phyloP scores from a whole-genome alignment of 306 rosid species.

The Cucurbita argyrosperma region DNA sequence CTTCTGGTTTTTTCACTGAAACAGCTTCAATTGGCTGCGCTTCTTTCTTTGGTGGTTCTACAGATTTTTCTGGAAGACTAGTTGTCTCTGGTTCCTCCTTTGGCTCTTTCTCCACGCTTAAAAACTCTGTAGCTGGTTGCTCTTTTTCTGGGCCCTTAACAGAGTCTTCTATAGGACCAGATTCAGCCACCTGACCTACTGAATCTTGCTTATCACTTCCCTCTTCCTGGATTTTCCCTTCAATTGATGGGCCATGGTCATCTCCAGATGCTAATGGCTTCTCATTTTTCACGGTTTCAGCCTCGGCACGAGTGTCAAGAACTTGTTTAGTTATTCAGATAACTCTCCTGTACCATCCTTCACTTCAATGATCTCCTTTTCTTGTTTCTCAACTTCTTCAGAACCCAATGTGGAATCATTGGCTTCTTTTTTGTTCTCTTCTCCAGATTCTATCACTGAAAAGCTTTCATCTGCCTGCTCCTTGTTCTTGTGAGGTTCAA shows the following conservation, averaged over 20 bases:
- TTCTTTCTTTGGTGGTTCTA: neutral
- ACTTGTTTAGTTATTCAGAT: neutral
- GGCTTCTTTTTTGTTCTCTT: neutral
- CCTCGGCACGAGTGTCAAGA: neutral
- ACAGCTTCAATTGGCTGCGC: neutral
- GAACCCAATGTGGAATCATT: neutral
- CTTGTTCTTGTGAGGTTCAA: neutral
- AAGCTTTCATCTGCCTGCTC: neutral
- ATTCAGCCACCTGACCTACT: neutral
- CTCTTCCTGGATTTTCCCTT: neutral
- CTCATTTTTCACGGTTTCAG: neutral
- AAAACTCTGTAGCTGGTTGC: neutral
- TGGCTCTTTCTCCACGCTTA: neutral
- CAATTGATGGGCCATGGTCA: neutral
- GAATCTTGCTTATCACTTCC: neutral
- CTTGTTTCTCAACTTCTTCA: neutral
- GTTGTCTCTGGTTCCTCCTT: neutral
- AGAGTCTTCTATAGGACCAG: neutral
- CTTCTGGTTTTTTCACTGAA: neutral
- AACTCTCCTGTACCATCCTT: neutral
- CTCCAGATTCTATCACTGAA: neutral
- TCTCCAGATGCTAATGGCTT: neutral
- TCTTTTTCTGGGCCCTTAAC: neutral
- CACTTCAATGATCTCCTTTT: neutral
- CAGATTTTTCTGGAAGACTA: neutral